phyloP scores from a whole-genome alignment of 2,329 filamentous ascomycete species.

The Talaromyces pinophilus region DNA sequence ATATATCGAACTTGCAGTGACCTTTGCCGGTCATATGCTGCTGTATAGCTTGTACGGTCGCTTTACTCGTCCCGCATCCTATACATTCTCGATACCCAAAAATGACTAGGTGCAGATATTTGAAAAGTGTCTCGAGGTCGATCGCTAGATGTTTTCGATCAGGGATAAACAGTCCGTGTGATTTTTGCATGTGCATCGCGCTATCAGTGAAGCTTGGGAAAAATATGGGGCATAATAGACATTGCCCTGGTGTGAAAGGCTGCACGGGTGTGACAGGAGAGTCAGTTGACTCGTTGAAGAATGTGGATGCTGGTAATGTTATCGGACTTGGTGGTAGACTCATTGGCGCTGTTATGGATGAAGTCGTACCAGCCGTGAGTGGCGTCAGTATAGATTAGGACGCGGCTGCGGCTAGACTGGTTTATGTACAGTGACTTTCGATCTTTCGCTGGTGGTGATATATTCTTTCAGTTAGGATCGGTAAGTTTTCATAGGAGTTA shows the following conservation, averaged over 20 bases:
- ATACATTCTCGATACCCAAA: conserved; percentile 22
- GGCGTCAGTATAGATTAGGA: not conserved
- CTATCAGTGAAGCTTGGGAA: conserved; percentile 10
- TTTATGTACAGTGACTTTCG: not conserved
- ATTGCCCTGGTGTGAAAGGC: conserved; percentile 20
- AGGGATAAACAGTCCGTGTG: conserved; percentile 19
- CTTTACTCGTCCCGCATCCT: conserved; percentile 16
- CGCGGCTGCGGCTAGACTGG: not conserved
- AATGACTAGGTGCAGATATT: conserved; percentile 22
- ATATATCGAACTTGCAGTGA: conserved; percentile 20
- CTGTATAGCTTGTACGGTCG: conserved; percentile 21
- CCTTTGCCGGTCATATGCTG: conserved; percentile 22
- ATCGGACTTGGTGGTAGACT: not conserved
- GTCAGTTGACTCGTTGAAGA: not conserved
- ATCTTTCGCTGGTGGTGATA: not conserved
- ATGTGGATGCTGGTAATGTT: not conserved
- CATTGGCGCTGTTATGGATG: not conserved
- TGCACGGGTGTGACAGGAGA: not conserved
- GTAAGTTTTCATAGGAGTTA: not conserved
- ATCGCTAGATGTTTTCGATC: conserved; percentile 19
- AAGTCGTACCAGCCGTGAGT: not conserved
- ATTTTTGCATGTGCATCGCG: conserved; percentile 21
- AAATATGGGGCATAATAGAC: conserved; percentile 12
- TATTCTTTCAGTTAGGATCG: not conserved
- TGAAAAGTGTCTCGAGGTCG: conserved; percentile 19